These are phyloP conservation scores for Colletotrichum filicis DNA, from an alignment of 2,329 filamentous ascomycete species.

Conservation along the genomic window DNA sequence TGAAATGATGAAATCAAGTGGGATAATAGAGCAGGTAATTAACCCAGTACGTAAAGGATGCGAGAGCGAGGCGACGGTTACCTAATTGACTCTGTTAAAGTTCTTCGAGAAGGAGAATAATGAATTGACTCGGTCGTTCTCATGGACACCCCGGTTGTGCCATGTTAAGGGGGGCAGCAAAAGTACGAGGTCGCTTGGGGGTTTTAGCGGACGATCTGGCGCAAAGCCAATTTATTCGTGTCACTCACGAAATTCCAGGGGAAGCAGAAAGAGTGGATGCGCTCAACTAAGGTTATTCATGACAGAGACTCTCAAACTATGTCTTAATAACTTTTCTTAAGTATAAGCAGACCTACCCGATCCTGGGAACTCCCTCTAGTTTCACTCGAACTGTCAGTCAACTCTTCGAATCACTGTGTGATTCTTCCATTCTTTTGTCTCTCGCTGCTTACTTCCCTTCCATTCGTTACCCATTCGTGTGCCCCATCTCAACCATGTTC, in stretches of 20 bases:
- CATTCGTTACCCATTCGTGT: neutral
- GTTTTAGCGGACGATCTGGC: neutral
- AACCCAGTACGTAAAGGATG: neutral
- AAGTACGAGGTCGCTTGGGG: neutral
- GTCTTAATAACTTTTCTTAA: neutral
- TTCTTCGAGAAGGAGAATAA: too few species aligned
- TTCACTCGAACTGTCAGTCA: neutral
- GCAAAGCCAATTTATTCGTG: slow-evolving; percentile 15
- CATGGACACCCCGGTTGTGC: neutral
- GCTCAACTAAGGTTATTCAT: neutral
- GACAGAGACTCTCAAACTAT: neutral
- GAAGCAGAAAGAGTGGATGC: slow-evolving; percentile 17
- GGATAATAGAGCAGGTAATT: too few species aligned
- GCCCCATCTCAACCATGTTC: slow-evolving; percentile 9
- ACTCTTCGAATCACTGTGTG: neutral
- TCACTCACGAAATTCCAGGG: slow-evolving; percentile 17
- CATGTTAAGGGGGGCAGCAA: slow-evolving; percentile 1
- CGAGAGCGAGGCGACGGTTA: neutral
- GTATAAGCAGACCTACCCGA: neutral
- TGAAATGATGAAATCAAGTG: too few species aligned
- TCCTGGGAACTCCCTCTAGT: neutral
- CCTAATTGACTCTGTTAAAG: neutral
- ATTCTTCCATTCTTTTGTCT: neutral
- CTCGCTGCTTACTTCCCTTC: neutral
- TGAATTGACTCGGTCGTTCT: neutral